Percentiles rank a stretch among this genome's conserved stretches.
These are phyloP conservation scores for Ceratocystiopsis sp. DNA, from an alignment of 2,329 filamentous ascomycete species.

Conservation along the genomic window DNA sequence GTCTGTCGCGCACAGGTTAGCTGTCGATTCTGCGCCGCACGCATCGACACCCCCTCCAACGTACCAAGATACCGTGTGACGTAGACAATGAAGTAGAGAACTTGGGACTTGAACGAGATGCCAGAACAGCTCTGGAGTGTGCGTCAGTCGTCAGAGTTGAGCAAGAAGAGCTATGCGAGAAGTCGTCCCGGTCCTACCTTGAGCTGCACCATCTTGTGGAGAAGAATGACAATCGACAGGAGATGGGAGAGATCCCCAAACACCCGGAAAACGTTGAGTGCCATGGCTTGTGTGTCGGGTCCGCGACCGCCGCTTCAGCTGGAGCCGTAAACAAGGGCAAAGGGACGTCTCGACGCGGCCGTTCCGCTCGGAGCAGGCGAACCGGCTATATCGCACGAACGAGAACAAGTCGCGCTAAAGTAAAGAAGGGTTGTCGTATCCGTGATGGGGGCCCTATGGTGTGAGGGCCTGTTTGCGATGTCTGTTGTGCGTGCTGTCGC, in stretches of 20 bases:
- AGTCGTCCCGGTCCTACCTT: constrained; percentile 41
- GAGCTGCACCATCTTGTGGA: constrained; percentile 91
- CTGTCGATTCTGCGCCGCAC: too few relatives aligned
- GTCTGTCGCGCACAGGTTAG: constrained; percentile 32
- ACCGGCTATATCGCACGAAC: too few relatives aligned
- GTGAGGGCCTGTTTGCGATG: too few relatives aligned
- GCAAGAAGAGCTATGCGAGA: not conserved
- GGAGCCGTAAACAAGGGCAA: too few relatives aligned
- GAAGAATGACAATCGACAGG: constrained; percentile 78
- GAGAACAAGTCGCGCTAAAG: too few relatives aligned
- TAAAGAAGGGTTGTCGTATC: too few relatives aligned
- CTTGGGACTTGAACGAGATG: constrained; percentile 98
- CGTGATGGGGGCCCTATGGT: too few relatives aligned
- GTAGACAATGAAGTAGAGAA: constrained; percentile 86
- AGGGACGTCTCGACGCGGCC: too few relatives aligned
- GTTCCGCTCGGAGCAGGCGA: too few relatives aligned
- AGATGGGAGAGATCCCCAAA: constrained; percentile 91
- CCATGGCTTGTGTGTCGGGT: constrained; percentile 17
- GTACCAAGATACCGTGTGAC: constrained; percentile 77
- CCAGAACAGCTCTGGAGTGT: constrained; percentile 73
- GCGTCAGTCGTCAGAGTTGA: constrained; percentile 3
- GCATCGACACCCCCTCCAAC: not conserved
- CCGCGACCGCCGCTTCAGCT: too few relatives aligned
- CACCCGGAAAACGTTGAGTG: constrained; percentile 41
- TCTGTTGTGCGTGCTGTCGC: too few relatives aligned